phyloP scores from a whole-genome alignment of 116 monocot genomes.

The Cymodocea nodosa region DNA sequence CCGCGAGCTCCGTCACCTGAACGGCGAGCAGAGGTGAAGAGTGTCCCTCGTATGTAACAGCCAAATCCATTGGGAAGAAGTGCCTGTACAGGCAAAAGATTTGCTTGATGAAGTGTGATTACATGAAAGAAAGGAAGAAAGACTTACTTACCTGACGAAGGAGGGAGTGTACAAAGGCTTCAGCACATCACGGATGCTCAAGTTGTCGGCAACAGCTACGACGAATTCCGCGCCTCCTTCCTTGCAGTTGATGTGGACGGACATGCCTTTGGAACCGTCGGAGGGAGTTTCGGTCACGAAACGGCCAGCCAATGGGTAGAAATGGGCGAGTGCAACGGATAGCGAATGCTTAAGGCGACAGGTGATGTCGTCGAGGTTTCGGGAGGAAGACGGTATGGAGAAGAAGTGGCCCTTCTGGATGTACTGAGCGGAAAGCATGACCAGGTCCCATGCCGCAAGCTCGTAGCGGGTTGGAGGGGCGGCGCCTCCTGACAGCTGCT shows the following conservation, averaged over 20 bases:
- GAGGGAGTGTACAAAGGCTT: conserved; percentile 13
- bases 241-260: conserved; percentile 24
- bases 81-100: background rate
- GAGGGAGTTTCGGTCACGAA: conserved; percentile 6
- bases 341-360: conserved; percentile 17
- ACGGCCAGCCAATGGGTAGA: conserved; percentile 40
- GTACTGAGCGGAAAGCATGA: conserved; percentile 24
- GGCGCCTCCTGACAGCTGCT: background rate
- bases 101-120: too few species aligned
- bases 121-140: too few species aligned
- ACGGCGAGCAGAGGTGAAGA: conserved; percentile 18
- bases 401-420: conserved; percentile 50
- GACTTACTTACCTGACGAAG: conserved; percentile 2
- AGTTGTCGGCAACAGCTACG: conserved; percentile 14
- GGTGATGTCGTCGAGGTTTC: background rate
- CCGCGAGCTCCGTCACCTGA: conserved; percentile 44
- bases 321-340: conserved; percentile 13
- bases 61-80: conserved; percentile 28
- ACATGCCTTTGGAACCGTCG: background rate
- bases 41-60: conserved; percentile 37
- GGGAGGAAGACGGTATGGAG: background rate
- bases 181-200: conserved; percentile 24
- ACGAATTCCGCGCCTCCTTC: conserved; percentile 28
- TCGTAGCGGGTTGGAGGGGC: conserved; percentile 4
- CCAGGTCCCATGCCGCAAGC: conserved; percentile 28